Base-by-base conservation (phyloP, 208 protist species). In the Crithidia fasciculata region DNA sequence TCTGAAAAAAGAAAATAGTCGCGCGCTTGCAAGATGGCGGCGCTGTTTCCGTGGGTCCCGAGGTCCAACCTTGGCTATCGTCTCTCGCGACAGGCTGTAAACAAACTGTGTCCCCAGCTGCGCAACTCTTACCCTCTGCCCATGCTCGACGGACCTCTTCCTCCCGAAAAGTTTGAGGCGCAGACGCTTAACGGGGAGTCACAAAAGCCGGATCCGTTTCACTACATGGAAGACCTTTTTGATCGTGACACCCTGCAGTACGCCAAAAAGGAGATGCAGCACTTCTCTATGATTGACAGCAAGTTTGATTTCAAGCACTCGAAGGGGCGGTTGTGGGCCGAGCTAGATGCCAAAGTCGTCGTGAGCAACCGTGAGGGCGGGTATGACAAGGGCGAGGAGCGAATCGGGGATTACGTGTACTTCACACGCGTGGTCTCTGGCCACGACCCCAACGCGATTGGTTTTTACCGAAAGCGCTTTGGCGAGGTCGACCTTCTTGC, bases 381-480 rank as follows among this genome's bases (percentile, higher is more conserved):
- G 43, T 97, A 92, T 70, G 93, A 97, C 76, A 97, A 95, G 63
- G 93, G 93, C 49, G 90, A 97, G 75, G 93, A 97, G 65, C 81
- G 93, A 9, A 95, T 97, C 58, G 93, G 89, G 37, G 90, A 97
- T 49, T 95, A 91, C 67, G 82, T 97, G 49, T 97, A 97, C 79
- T 97, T 95, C 68, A 95, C 93, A 2, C 91, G 91, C 41, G 79
- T 86, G 6, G 80, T 97, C 8, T 85, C 89, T 19, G 88, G 88
- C 16, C 72, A 85, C 53, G 90, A 95, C 72, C 50, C 84, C 19
- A 86, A 88, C 41, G 87, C 84, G 0, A 88, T 95, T 82, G 93
- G 90, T 0, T 97, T 97, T 76, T 97, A 97, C 72, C 89, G 93
- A 3, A 97, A 97, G 67, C 85, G 84, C 6, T 85, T 92, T 60